These are phyloP conservation scores for Xerocomellus chrysenteron DNA, from an alignment of 768 basidiomycete genomes.

Conservation along the genomic window DNA sequence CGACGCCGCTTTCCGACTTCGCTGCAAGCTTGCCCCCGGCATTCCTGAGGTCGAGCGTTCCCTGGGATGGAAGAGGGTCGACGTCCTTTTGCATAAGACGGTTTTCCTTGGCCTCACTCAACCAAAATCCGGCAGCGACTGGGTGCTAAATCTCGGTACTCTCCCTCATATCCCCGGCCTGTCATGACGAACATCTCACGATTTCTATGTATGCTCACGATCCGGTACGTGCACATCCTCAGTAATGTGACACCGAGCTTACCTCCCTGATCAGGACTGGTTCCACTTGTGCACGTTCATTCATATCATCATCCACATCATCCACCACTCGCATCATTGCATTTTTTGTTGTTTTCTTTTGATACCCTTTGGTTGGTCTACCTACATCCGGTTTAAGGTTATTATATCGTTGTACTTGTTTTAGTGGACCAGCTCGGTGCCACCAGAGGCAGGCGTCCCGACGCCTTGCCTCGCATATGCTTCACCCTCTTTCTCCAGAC, in stretches of 20 bases:
- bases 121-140: conserved; percentile 33
- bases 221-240: conserved; percentile 14
- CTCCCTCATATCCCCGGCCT: conserved; percentile 4
- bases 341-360: conserved; percentile 3
- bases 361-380: conserved; percentile 11
- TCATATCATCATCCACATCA: conserved; percentile 16
- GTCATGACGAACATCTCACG: conserved; percentile 7
- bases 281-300: conserved; percentile 18
- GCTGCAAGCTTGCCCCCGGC: conserved; percentile 44
- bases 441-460: conserved; percentile 7
- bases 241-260: neutral
- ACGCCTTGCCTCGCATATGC: conserved; percentile 1
- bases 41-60: conserved; percentile 41
- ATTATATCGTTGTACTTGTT: conserved; percentile 8
- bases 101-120: conserved; percentile 53
- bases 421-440: conserved; percentile 4
- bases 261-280: conserved; percentile 22
- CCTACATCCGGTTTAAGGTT: conserved; percentile 9
- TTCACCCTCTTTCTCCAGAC: neutral
- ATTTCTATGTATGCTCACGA: conserved; percentile 13
- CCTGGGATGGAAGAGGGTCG: conserved; percentile 55
- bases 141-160: conserved; percentile 35
- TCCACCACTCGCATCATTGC: conserved; percentile 14
- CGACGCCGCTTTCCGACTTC: conserved; percentile 43
- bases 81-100: conserved; percentile 50